These are phyloP conservation scores for Polyporus arcularius DNA, from an alignment of 768 basidiomycete genomes.

Conservation along the genomic window DNA sequence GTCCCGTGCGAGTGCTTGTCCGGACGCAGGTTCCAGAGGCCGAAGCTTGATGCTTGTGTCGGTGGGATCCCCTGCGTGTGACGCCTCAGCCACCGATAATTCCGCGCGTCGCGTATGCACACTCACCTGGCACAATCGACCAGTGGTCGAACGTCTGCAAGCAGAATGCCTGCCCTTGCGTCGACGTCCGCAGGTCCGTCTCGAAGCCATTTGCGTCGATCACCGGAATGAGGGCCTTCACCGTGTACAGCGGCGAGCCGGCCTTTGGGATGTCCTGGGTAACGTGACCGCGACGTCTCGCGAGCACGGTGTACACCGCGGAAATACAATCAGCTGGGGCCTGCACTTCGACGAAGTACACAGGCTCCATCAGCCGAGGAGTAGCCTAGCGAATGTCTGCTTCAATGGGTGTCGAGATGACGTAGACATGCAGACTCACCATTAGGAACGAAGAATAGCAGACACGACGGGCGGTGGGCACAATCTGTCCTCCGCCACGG, in stretches of 20 bases:
- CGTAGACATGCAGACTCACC: conserved; percentile 49
- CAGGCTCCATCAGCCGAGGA: conserved; percentile 93
- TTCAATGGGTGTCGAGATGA: conserved; percentile 1
- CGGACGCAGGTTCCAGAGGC: conserved; percentile 95
- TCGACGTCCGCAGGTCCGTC: conserved; percentile 95
- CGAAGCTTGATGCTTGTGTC: conserved; percentile 96
- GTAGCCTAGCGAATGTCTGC: conserved; percentile 62
- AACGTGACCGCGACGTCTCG: conserved; percentile 98
- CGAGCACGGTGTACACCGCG: conserved; percentile 96
- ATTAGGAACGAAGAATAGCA: conserved; percentile 99
- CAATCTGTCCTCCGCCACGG: conserved; percentile 97
- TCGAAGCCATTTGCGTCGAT: conserved; percentile 99
- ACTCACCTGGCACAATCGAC: conserved; percentile 94
- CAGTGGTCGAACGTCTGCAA: conserved; percentile 98
- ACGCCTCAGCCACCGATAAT: conserved; percentile 20
- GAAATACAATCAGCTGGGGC: conserved; percentile 98
- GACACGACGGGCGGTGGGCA: conserved; percentile 96
- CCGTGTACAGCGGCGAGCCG: conserved; percentile 95
- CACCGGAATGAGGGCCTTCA: conserved; percentile 97
- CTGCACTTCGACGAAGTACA: conserved; percentile 99
- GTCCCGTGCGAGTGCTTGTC: conserved; percentile 92
- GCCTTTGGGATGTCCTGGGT: conserved; percentile 98
- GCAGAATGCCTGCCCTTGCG: conserved; percentile 99
- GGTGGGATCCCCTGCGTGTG: conserved; percentile 83
- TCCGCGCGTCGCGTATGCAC: neutral